Evolutionary conservation across 2,329 filamentous ascomycete species (phyloP).

Genomic region (Myrmaecium sp.): DNA sequence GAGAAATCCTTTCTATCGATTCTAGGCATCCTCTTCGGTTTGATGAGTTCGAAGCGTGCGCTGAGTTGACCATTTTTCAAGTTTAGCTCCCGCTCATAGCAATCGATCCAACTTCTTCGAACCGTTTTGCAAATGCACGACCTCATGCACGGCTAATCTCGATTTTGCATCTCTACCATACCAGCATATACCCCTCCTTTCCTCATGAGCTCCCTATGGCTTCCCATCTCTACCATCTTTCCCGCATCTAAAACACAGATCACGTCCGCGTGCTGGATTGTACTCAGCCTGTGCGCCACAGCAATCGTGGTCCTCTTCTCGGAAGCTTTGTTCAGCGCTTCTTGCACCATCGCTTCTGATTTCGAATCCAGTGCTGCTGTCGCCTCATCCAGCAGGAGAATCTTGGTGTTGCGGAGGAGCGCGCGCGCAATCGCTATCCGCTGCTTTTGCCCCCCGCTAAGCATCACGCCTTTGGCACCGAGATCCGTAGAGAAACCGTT

Average conservation of each 20-base stretch:
- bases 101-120: background rate
- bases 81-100: too few species aligned
- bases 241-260: slow-evolving; percentile 97
- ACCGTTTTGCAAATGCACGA: too few species aligned
- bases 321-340: slow-evolving; percentile 63
- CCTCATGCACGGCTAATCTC: background rate
- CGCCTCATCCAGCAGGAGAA: slow-evolving; percentile 32
- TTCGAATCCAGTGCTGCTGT: slow-evolving; percentile 20
- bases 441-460: slow-evolving; percentile 84
- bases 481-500: slow-evolving; percentile 77
- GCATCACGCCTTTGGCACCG: slow-evolving; percentile 68
- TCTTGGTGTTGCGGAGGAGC: slow-evolving; percentile 67
- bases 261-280: slow-evolving; percentile 84
- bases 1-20: too few species aligned
- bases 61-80: too few species aligned
- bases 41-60: too few species aligned
- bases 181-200: slow-evolving; percentile 24
- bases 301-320: slow-evolving; percentile 86
- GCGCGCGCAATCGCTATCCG: slow-evolving; percentile 80
- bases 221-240: slow-evolving; percentile 68
- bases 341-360: slow-evolving; percentile 61
- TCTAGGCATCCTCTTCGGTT: too few species aligned
- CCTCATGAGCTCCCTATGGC: slow-evolving; percentile 43
- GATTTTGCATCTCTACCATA: slow-evolving; percentile 6
- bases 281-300: slow-evolving; percentile 79